A percentile compares a stretch with the other conserved stretches of the same genome.
Evolutionary conservation across 257 asterid genomes (phyloP).

Genomic region (Thymus quinquecostatus): DNA sequence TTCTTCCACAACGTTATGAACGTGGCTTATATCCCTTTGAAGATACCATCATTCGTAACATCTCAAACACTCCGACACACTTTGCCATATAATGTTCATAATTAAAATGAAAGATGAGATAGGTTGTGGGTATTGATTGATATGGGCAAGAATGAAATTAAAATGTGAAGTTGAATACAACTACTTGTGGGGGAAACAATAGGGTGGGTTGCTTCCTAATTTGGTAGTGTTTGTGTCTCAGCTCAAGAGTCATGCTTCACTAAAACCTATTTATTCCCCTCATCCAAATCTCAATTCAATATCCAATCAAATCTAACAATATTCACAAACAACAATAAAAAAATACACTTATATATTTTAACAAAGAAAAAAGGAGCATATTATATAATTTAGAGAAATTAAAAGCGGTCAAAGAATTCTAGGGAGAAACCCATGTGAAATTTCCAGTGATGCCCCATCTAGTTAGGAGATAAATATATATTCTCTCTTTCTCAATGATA

Average conservation of each 20-base stretch:
- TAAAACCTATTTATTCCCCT: slow-evolving; percentile 57
- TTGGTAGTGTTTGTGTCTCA: slow-evolving; percentile 53
- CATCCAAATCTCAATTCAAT: slow-evolving; percentile 49
- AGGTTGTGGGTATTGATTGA: background rate
- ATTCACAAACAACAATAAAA: slow-evolving; percentile 33
- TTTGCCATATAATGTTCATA: too few species aligned
- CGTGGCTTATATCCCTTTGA: too few species aligned
- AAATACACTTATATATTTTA: background rate
- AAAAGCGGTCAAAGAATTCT: slow-evolving; percentile 46
- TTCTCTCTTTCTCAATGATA: too few species aligned
- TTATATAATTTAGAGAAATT: background rate
- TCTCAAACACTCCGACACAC: too few species aligned
- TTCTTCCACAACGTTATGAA: too few species aligned
- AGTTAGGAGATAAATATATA: too few species aligned
- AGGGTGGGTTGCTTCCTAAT: slow-evolving; percentile 69
- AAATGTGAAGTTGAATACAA: slow-evolving; percentile 2
- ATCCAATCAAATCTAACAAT: slow-evolving; percentile 41
- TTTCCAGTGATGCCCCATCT: slow-evolving; percentile 43
- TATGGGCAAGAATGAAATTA: background rate
- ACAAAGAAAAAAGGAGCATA: background rate
- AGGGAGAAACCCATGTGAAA: slow-evolving; percentile 59
- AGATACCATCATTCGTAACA: too few species aligned
- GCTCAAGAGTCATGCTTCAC: slow-evolving; percentile 61
- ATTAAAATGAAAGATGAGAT: background rate
- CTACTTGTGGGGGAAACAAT: background rate